Evolutionary conservation across 495 filamentous ascomycete species (phyloP), one percentile per base, ranked within the genome.

Genomic region (Xylaria telfairii): DNA sequence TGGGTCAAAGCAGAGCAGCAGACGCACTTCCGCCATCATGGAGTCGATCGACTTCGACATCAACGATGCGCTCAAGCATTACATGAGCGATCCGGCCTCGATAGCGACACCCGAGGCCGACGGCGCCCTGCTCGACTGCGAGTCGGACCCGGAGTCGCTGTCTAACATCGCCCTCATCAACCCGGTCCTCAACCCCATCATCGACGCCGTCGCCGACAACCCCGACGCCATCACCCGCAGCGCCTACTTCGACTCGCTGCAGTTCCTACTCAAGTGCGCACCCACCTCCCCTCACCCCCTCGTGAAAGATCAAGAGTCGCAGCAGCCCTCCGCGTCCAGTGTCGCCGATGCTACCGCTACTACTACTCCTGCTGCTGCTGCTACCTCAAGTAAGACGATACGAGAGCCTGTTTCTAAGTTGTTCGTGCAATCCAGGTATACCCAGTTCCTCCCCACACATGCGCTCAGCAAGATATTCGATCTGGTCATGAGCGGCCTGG

Each of bases 241-340:
- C 72, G 89, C 89, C 12, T 86, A 89, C 67, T 93, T 98, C 80
- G 96, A 99, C 83, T 95, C 95, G 47, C 81, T 99, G 64, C 95
- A 98, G 76, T 96, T 97, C 77, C 83, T 99, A 46, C 85, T 99
- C 82, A 99, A 99, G 96, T 99, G 90, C 86, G 93, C 89, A 78
- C 88, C 89, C 84, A 88, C 83, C 80, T 89, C 85, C 82, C 84
- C 83, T 74, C 71, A 76, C 78, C 42, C 74, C 68, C 75, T 66
- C 71, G 70, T 72, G 63, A 15, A 87, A 75, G 78, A 78, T 32
- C 59, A 51, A 68, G 65, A 57, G 12, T 8, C 51, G 21, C 62
- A 53, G 51, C 21, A 53, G 51, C 21, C 30, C 13, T 47, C 19
- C 32, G 37, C 49, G 24, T 17, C 24, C 34, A 28, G 39, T 26